Conservation (phyloP, 2,329 filamentous ascomycete species). For the Paraphoma sp. region DNA sequence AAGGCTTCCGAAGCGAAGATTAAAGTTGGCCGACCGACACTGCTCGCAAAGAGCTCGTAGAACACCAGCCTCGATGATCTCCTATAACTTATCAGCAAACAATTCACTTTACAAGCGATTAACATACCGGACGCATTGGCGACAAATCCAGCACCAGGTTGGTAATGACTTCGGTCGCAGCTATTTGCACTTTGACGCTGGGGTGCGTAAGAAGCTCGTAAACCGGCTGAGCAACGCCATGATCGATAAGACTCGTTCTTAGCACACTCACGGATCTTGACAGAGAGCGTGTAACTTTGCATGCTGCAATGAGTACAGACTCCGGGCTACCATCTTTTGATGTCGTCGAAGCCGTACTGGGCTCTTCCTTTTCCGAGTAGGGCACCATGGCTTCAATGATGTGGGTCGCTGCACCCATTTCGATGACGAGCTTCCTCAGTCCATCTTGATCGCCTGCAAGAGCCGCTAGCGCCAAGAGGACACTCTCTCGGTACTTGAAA, state of each 20-base stretch:
- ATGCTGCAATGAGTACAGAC: constrained; percentile 82
- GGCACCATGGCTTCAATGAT: constrained; percentile 83
- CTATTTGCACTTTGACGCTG: constrained; percentile 81
- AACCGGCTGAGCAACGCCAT: constrained; percentile 78
- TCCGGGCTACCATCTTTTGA: constrained; percentile 75
- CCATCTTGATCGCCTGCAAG: constrained; percentile 82
- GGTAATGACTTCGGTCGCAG: constrained; percentile 81
- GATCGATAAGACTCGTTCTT: constrained; percentile 85
- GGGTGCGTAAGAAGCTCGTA: constrained; percentile 76
- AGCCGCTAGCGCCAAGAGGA: constrained; percentile 80
- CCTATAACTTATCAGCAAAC: constrained; percentile 43
- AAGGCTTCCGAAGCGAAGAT: constrained; percentile 81
- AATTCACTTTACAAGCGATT: constrained; percentile 13
- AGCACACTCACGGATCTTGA: constrained; percentile 85
- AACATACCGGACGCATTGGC: constrained; percentile 81
- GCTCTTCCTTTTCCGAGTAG: constrained; percentile 52
- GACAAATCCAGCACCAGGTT: constrained; percentile 90
- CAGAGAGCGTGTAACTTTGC: constrained; percentile 79
- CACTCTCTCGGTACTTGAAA: constrained; percentile 76
- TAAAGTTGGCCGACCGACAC: constrained; percentile 80
- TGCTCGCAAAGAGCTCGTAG: constrained; percentile 81
- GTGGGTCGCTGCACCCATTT: constrained; percentile 79
- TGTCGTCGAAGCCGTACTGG: constrained; percentile 38
- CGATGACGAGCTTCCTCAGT: constrained; percentile 81
- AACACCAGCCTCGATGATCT: constrained; percentile 75